phyloP scores from a whole-genome alignment of 306 rosid genomes.

The Pyrus bretschneideri region DNA sequence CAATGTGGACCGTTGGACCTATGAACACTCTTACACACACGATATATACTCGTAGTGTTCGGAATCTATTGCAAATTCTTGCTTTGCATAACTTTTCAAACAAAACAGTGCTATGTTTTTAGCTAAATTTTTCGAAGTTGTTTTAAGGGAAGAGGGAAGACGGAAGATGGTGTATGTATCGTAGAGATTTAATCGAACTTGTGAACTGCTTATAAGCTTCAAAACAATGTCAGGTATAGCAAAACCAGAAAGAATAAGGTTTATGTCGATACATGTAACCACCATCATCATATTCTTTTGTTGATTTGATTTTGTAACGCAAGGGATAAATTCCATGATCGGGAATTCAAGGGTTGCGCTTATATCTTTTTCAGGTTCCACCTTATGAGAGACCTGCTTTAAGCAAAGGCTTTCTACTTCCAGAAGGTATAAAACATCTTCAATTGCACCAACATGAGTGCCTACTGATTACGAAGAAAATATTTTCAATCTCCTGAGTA shows the following conservation, averaged over 20 bases:
- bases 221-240: too few relatives aligned
- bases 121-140: background rate
- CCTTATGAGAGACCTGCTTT: conserved; percentile 99
- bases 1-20: background rate
- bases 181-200: background rate
- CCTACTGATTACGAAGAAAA: too few relatives aligned
- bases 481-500: too few relatives aligned
- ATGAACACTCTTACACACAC: background rate
- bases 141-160: background rate
- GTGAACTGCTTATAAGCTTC: background rate
- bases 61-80: background rate
- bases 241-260: too few relatives aligned
- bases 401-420: conserved; percentile 94
- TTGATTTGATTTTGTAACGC: background rate
- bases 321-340: background rate
- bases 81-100: background rate
- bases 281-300: background rate
- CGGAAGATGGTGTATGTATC: background rate
- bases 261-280: background rate
- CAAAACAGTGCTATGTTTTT: background rate
- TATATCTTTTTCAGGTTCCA: conserved; percentile 56
- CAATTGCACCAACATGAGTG: too few relatives aligned
- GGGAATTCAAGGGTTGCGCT: conserved; percentile 5
- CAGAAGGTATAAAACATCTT: conserved; percentile 50
- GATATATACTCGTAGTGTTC: background rate